Percentiles rank a stretch among this genome's conserved stretches.
phyloP scores from a whole-genome alignment of 177 flowering plant genomes.

The Telopea speciosissima region DNA sequence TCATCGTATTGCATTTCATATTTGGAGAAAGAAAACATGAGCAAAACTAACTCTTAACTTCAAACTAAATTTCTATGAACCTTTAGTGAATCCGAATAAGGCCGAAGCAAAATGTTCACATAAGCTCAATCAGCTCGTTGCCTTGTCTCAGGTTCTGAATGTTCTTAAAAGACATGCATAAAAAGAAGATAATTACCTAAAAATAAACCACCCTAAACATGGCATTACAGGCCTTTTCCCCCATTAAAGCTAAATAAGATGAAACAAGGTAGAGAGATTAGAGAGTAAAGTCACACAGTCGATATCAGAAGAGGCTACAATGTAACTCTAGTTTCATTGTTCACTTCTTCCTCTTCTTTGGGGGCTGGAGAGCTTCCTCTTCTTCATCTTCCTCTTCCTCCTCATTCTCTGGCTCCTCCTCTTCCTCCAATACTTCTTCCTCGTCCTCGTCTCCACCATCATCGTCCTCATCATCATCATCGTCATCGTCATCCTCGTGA shows the following conservation, averaged over 20 bases:
- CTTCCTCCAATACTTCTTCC: conserved; percentile 1
- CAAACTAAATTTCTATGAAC: not conserved
- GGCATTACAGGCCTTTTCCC: not conserved
- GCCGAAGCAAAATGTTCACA: not conserved
- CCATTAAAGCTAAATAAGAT: not conserved
- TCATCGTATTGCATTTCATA: too few species aligned
- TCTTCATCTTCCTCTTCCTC: conserved; percentile 11
- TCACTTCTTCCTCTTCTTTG: conserved; percentile 10
- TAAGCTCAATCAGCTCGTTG: not conserved
- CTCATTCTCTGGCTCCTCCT: conserved; percentile 2
- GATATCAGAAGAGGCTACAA: not conserved
- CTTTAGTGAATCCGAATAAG: not conserved
- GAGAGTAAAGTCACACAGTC: not conserved
- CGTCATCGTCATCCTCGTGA: conserved; percentile 2
- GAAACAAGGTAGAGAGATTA: not conserved
- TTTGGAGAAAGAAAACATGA: not conserved
- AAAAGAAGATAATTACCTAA: not conserved
- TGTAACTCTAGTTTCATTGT: not conserved
- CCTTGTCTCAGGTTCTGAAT: not conserved
- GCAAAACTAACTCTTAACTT: not conserved
- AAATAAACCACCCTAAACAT: not conserved
- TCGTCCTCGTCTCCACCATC: conserved; percentile 2
- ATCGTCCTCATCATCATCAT: conserved; percentile 1
- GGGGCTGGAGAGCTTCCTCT: conserved; percentile 5
- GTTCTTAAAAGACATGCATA: not conserved